Evolutionary conservation across 768 basidiomycete species (phyloP).

Genomic region (Mycena polygramma): DNA sequence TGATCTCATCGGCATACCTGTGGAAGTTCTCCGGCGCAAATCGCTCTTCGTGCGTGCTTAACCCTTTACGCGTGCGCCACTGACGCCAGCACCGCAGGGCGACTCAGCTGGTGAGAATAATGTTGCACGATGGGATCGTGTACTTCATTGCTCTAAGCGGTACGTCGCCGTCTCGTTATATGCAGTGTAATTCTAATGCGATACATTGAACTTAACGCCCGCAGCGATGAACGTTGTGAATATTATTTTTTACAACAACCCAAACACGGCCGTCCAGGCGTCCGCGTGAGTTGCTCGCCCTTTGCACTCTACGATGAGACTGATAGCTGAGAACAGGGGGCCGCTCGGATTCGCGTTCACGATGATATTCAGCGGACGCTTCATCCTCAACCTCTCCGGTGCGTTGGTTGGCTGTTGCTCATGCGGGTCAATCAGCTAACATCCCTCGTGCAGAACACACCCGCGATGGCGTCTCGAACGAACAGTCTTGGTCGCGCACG

Average conservation of each 20-base stretch:
- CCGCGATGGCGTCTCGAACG: conserved; percentile 25
- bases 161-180: neutral
- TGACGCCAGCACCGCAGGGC: neutral
- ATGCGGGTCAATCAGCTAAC: neutral
- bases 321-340: neutral
- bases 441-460: conserved; percentile 17
- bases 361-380: conserved; percentile 36
- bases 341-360: conserved; percentile 27
- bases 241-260: conserved; percentile 25
- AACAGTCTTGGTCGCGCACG: conserved; percentile 21
- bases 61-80: neutral
- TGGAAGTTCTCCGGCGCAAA: conserved; percentile 25
- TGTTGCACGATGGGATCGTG: conserved; percentile 26
- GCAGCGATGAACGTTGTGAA: conserved; percentile 31
- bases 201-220: neutral
- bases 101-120: conserved; percentile 16
- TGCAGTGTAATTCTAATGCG: neutral
- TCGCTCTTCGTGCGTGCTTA: conserved; percentile 10
- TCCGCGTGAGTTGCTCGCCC: conserved; percentile 14
- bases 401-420: neutral
- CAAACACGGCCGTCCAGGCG: conserved; percentile 17
- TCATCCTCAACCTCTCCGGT: conserved; percentile 39
- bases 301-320: neutral
- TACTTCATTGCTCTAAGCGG: conserved; percentile 32
- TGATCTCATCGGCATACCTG: conserved; percentile 15